Base-by-base conservation (phyloP, 2,329 filamentous ascomycete species). In the Hirsutella rhossiliensis region DNA sequence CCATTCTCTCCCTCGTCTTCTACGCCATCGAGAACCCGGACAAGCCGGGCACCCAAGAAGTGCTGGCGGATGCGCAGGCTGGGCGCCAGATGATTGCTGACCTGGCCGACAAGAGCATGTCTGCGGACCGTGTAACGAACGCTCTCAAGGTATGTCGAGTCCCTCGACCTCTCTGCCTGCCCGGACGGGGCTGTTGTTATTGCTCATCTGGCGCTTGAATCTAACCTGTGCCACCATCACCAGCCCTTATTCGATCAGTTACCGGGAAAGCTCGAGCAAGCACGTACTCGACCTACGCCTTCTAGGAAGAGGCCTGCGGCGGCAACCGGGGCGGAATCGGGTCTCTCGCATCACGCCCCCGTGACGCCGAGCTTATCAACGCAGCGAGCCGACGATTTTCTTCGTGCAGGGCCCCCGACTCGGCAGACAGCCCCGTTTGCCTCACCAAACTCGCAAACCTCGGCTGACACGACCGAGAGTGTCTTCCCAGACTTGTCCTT, bases 231-330 rank as follows among this genome's bases (percentile, higher is more conserved):
- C n/a, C n/a, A n/a, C n/a, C n/a, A n/a, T 42, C 32, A 19, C 40
- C 29, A 92, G 86, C 72, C 73, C 41, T 72, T 96, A 8, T 96
- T 97, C 59, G 85, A 92, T 47, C 79, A 88, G 56, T 65, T 97
- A 1, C 87, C 89, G 1, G 81, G 84, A 42, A 75, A 75, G 45
- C 67, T 94, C 30, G 82, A 80, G 53, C 76, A 64, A 45, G 62
- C 56, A 41, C 67, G 62, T 46, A 55, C 57, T 38, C 65, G 59
- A 39, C 57, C 62, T 15, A 53, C 57, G 20, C 62, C 62, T 43
- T 73, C 66, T 11, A 78, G 73, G 56, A 81, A 81, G 57, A 69
- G 78, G 31, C 67, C 75, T 3, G 75, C 75, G 1, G 69, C 75
- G 6, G 50, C 49, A 13, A 50, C 50, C 11, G 66, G 67, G 17